Evolutionary conservation across 2,329 filamentous ascomycete genomes (phyloP).

Genomic region (Cytospora schulzeri): DNA sequence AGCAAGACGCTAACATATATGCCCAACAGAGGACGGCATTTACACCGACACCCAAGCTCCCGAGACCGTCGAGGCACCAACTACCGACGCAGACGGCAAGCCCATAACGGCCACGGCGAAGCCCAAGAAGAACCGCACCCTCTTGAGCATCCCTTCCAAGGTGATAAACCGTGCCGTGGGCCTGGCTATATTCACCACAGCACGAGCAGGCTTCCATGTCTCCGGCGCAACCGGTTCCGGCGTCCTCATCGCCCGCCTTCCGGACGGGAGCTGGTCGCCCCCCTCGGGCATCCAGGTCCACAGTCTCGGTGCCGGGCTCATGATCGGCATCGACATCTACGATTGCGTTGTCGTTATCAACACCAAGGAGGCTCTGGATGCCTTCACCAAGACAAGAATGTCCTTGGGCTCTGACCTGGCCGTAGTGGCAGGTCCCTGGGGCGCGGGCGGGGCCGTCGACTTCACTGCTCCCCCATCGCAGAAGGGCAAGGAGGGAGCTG

Average conservation of each 20-base stretch:
- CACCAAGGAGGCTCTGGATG: slow-evolving; percentile 71
- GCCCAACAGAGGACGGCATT: slow-evolving; percentile 52
- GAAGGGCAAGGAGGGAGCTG: slow-evolving; percentile 28
- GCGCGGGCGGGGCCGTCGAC: slow-evolving; percentile 74
- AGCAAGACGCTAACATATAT: slow-evolving; percentile 29
- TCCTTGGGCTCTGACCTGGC: slow-evolving; percentile 79
- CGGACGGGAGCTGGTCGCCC: slow-evolving; percentile 73
- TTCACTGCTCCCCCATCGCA: slow-evolving; percentile 41
- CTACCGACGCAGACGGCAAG: slow-evolving; percentile 32
- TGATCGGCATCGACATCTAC: slow-evolving; percentile 84
- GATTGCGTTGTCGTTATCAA: slow-evolving; percentile 90
- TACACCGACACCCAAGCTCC: slow-evolving; percentile 42
- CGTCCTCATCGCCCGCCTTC: slow-evolving; percentile 62
- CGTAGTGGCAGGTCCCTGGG: slow-evolving; percentile 69
- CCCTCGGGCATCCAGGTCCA: slow-evolving; percentile 83
- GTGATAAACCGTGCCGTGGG: slow-evolving; percentile 68
- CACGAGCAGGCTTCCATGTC: slow-evolving; percentile 66
- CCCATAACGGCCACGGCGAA: slow-evolving; percentile 35
- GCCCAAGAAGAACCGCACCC: slow-evolving; percentile 47
- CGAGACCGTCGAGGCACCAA: slow-evolving; percentile 30
- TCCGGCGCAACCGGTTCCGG: slow-evolving; percentile 69
- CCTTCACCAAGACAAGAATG: slow-evolving; percentile 74
- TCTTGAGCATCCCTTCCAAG: slow-evolving; percentile 57
- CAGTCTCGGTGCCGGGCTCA: slow-evolving; percentile 76
- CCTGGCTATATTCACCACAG: slow-evolving; percentile 72